Evolutionary conservation across 2,329 filamentous ascomycete genomes (phyloP), one percentile per base, ranked within the genome.

Genomic region (Parastagonospora nodorum): DNA sequence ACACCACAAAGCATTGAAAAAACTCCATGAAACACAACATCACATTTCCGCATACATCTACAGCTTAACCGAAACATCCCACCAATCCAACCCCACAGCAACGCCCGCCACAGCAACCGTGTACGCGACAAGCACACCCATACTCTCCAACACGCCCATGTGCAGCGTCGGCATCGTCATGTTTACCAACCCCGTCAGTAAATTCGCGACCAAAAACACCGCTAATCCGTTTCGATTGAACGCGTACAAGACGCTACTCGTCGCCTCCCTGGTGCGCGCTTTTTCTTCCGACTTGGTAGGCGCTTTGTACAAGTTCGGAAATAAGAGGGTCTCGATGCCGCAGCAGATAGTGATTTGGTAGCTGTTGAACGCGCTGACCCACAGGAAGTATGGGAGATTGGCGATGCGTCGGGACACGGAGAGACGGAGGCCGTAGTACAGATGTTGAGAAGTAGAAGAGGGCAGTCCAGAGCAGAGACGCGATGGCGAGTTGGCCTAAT

Each of bases 361-460:
- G 54, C 84, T 87, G 77, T 97, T 99, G 79, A 94, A 97, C 2
- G 90, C 88, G n/a, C 87, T 83, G 7, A 96, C 88, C 92, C 93
- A 97, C 38, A 96, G 79, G 37, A 97, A 83, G 71, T 99, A 99
- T 0, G 94, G 92, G 55, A 97, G 81, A 66, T 99, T 99, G 8
- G 93, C 94, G 50, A 97, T 79, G 1, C 94, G 87, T 15, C 94
- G 88, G 5, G 94, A 97, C 7, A 97, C 91, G 11, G 81, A 81
- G 30, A 91, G 63, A 3, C 67, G 55, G 9, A 72, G 80, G 5
- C 91, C 92, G 58, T 88, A 88, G 66, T 87, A 88, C 62, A n/a
- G 82, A 83, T 1, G 88, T 91, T 30, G 84, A 82, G 24, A 91
- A 63, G 43, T 83, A 78, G 74, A 92, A 96, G 10, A 96, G 77